Conservation (phyloP, 1,139 yeast genomes). For the Debaryomyces udenii region DNA sequence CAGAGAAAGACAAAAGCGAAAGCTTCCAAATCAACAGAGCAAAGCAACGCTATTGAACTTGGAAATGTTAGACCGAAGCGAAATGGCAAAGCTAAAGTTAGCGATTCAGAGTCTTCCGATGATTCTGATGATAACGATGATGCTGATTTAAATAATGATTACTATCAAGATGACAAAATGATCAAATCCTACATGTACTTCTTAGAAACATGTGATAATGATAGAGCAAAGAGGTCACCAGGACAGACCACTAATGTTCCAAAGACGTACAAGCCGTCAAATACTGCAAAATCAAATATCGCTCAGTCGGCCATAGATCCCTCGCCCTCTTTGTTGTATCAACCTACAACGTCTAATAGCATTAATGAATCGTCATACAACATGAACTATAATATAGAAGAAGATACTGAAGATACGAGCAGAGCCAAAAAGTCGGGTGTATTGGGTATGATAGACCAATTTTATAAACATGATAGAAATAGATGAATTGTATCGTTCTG, state of each 20-base stretch:
- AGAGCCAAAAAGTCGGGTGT: slow-evolving; percentile 61
- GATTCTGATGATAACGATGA: slow-evolving; percentile 34
- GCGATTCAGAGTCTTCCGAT: slow-evolving; percentile 10
- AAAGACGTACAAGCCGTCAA: slow-evolving; percentile 2
- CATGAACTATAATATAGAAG: slow-evolving; percentile 36
- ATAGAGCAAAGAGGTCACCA: slow-evolving; percentile 11
- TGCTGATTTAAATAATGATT: slow-evolving; percentile 28
- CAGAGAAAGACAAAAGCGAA: slow-evolving; percentile 13
- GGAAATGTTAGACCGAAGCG: slow-evolving; percentile 14
- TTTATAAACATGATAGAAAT: slow-evolving; percentile 61
- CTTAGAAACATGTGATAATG: slow-evolving; percentile 69
- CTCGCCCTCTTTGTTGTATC: slow-evolving; percentile 13
- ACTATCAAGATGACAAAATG: slow-evolving; percentile 82
- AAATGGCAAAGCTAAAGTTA: slow-evolving; percentile 11
- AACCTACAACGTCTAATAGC: slow-evolving; percentile 18
- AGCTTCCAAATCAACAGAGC: slow-evolving; percentile 8
- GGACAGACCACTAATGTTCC: neutral
- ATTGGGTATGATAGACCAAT: slow-evolving; percentile 79
- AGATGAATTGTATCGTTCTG: slow-evolving; percentile 17
- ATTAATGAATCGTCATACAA: slow-evolving; percentile 31
- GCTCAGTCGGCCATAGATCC: slow-evolving; percentile 13
- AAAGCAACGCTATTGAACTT: slow-evolving; percentile 17
- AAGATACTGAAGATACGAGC: slow-evolving; percentile 31
- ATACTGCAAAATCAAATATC: slow-evolving; percentile 6
- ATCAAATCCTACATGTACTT: slow-evolving; percentile 86